These are phyloP conservation scores for Chrysoporthe puriensis DNA, from an alignment of 2,329 filamentous ascomycete genomes.

Conservation along the genomic window DNA sequence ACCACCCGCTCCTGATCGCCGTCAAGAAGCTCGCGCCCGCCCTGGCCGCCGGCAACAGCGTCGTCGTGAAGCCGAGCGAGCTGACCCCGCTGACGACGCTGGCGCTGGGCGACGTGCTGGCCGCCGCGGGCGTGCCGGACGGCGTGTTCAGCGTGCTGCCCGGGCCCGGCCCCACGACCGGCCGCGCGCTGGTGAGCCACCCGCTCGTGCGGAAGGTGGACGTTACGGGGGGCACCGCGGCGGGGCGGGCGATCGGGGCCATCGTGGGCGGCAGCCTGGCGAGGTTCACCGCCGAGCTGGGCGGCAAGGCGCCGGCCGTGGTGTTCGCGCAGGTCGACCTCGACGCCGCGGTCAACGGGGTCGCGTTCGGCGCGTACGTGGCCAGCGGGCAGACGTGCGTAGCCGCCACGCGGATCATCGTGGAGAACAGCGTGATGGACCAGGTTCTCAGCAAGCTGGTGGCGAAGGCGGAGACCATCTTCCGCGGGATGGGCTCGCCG, in stretches of 20 bases:
- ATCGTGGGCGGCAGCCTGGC: constrained; percentile 69
- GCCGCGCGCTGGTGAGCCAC: constrained; percentile 57
- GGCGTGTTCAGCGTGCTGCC: constrained; percentile 69
- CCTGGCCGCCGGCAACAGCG: constrained; percentile 60
- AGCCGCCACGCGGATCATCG: constrained; percentile 75
- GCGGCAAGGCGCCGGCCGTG: constrained; percentile 71
- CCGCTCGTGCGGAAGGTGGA: constrained; percentile 66
- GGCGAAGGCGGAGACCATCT: constrained; percentile 62
- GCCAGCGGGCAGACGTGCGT: constrained; percentile 64
- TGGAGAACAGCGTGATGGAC: constrained; percentile 69
- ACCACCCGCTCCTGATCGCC: constrained; percentile 61
- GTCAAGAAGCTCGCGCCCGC: constrained; percentile 65
- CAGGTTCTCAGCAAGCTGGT: constrained; percentile 67
- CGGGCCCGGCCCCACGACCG: constrained; percentile 57
- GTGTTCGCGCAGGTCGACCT: constrained; percentile 69
- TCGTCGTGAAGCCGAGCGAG: constrained; percentile 66
- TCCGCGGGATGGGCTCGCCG: constrained; percentile 59
- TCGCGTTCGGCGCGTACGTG: constrained; percentile 62
- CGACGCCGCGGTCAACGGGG: constrained; percentile 69
- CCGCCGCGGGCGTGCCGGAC: constrained; percentile 70
- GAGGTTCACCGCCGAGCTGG: constrained; percentile 72
- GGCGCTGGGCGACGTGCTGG: constrained; percentile 60
- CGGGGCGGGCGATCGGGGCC: constrained; percentile 69
- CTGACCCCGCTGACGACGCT: constrained; percentile 66
- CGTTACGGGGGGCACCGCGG: constrained; percentile 75